These are phyloP conservation scores for Metarhizium robertsii DNA, from an alignment of 2,329 filamentous ascomycete species.

Conservation along the genomic window DNA sequence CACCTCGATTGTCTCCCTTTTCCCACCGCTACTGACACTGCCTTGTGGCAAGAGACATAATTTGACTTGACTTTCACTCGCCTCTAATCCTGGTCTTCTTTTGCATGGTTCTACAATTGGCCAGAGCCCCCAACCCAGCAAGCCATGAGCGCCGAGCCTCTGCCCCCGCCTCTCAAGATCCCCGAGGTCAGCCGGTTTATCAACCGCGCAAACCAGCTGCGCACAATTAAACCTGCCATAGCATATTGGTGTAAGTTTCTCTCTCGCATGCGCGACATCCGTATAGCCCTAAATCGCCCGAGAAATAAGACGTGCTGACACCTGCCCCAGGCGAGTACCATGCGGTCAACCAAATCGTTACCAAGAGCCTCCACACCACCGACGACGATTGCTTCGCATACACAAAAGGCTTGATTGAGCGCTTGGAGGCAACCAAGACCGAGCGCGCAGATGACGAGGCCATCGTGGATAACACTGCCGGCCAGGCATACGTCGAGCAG, in stretches of 20 bases:
- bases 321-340: constrained; percentile 66
- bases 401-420: constrained; percentile 81
- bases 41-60: neutral
- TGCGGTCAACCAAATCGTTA: constrained; percentile 85
- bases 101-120: neutral
- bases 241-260: constrained; percentile 81
- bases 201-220: constrained; percentile 73
- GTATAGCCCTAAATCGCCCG: neutral
- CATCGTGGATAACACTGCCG: constrained; percentile 74
- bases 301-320: neutral
- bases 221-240: constrained; percentile 75
- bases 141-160: constrained; percentile 52
- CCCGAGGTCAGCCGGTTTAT: constrained; percentile 81
- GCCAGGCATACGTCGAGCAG: constrained; percentile 87
- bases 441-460: constrained; percentile 71
- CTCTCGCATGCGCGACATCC: neutral
- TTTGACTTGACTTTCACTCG: no score
- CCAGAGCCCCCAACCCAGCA: neutral
- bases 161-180: constrained; percentile 50
- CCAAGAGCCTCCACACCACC: constrained; percentile 65
- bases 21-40: neutral
- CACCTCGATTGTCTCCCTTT: neutral
- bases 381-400: constrained; percentile 73
- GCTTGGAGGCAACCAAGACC: constrained; percentile 56
- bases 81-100: neutral